phyloP scores from a whole-genome alignment of 1,139 yeast genomes.

The Suhomyces terraborum region DNA sequence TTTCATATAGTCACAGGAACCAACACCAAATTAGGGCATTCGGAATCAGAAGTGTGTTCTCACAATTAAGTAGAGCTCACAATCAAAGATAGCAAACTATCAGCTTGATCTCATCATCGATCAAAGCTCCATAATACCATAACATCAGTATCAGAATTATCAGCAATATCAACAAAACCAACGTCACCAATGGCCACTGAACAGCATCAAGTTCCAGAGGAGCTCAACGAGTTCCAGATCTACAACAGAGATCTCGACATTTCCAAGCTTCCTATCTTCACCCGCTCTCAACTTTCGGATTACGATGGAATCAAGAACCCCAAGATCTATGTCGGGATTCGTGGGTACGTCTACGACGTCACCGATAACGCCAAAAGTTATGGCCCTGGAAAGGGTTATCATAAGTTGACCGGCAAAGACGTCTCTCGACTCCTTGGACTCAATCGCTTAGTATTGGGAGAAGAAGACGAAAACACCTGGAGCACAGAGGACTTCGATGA shows the following conservation, averaged over 20 bases:
- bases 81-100: too few relatives aligned
- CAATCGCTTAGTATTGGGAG: conserved; percentile 48
- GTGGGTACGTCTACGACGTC: conserved; percentile 79
- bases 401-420: conserved; percentile 73
- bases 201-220: background rate
- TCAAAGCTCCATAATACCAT: too few relatives aligned
- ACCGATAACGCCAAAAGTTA: conserved; percentile 63
- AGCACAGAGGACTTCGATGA: conserved; percentile 49
- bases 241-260: conserved; percentile 26
- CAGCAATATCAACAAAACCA: background rate
- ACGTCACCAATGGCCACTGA: background rate
- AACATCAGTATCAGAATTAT: background rate
- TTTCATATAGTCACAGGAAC: too few relatives aligned
- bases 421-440: conserved; percentile 68
- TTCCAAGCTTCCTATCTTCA: conserved; percentile 34
- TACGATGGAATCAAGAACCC: conserved; percentile 37
- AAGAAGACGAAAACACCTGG: conserved; percentile 44
- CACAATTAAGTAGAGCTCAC: too few relatives aligned
- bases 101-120: too few relatives aligned
- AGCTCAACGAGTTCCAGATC: conserved; percentile 13
- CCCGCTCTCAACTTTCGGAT: conserved; percentile 36
- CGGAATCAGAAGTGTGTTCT: too few relatives aligned
- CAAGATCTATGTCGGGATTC: conserved; percentile 67
- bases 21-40: too few relatives aligned
- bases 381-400: conserved; percentile 77